Percentiles rank a stretch among this genome's conserved stretches.
Conservation (phyloP, 2,329 filamentous ascomycete genomes). For the Aspergillus versicolor region DNA sequence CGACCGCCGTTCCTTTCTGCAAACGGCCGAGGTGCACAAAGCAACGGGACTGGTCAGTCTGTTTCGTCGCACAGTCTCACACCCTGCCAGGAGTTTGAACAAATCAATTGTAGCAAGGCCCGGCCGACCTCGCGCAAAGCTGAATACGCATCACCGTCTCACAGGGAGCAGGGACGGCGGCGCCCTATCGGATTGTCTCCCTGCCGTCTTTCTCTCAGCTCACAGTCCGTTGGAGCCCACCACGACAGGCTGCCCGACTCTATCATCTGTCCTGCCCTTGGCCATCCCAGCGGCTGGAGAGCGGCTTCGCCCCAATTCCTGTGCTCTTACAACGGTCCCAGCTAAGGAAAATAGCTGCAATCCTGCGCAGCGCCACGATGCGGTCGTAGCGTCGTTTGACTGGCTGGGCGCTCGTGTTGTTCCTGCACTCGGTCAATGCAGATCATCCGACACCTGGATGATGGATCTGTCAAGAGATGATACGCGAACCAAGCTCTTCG, state of each 20-base stretch:
- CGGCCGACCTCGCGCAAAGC: not conserved
- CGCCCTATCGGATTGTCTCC: constrained; percentile 1
- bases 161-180: not conserved
- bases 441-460: constrained; percentile 7
- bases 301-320: too few species aligned
- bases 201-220: not conserved
- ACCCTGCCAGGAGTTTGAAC: not conserved
- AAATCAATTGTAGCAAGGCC: not conserved
- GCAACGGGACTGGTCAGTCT: not conserved
- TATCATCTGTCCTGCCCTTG: not conserved
- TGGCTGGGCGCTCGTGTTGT: not conserved
- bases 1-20: not conserved
- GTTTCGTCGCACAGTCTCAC: not conserved
- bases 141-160: not conserved
- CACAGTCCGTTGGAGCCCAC: not conserved
- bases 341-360: not conserved
- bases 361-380: not conserved
- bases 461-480: not conserved
- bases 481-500: not conserved
- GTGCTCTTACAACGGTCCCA: not conserved
- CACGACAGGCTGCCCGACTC: not conserved
- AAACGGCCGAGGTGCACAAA: not conserved
- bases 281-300: not conserved
- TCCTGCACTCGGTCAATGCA: constrained; percentile 9
- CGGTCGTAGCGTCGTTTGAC: not conserved